Base-by-base conservation (phyloP, 129 eudicot species). In the Solidago caesia region DNA sequence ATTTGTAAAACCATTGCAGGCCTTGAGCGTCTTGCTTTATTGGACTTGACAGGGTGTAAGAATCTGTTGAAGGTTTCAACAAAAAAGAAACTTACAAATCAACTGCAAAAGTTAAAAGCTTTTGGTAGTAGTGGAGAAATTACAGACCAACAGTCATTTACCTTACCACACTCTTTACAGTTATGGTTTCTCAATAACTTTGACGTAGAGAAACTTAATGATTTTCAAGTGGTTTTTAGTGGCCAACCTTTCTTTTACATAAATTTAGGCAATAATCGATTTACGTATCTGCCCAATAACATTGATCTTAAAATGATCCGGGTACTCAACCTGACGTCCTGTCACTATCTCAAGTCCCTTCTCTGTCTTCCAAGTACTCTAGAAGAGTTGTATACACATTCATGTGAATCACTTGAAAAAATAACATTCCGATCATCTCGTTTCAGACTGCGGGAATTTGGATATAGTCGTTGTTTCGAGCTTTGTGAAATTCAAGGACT, bases 1-100 rank as follows among this genome's bases (percentile, higher is more conserved):
- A n/a, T 83, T 58, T 46, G 71, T 61, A 73, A 67, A 58, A 66
- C 76, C 42, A 77, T 82, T 8, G 64, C 59, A 57, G 4, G 13
- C 41, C 65, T 78, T 7, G 62, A 67, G 29, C 53, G 45, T 49
- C 74, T 69, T 27, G 13, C 45, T 69, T 26, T 52, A 69, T 69
- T 69, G 61, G 39, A 69, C 27, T 51, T 69, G 47, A 8, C 7
- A 49, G 47, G 62, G 25, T 69, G 74, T 69, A 6, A 29, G 3
- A 69, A 39, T 0, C n/a, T 51, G 6, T n/a, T 5, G 44, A 48
- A 5, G 58, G 1, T 4, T 25, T 68, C 9, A 25, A 47, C 1
- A 44, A 46, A 68, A 5, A 11, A 47, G 26, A 68, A 11, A 25
- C 29, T 4, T 63, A 8, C 16, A 44, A 67, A 70, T 48, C 60